A percentile compares a stretch with the other conserved stretches of the same genome.
phyloP scores from a whole-genome alignment of 2,329 filamentous ascomycete species.

The Diaporthe sp. region DNA sequence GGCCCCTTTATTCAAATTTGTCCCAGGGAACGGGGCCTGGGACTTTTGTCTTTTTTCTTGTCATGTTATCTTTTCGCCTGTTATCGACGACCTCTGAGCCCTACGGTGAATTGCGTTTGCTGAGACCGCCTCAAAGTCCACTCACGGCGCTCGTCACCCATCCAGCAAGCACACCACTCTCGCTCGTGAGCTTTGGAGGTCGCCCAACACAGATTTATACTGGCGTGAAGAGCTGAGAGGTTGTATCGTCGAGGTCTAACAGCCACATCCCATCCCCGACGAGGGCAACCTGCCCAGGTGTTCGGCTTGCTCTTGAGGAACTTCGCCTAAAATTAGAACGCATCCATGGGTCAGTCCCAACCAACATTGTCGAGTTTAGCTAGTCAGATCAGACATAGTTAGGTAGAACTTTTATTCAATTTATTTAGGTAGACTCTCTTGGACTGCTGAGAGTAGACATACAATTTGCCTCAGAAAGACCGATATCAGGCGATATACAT shows the following conservation, averaged over 20 bases:
- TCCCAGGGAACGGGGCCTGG: background rate
- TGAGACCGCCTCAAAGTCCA: background rate
- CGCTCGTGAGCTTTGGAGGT: background rate
- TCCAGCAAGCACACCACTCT: background rate
- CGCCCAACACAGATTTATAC: background rate
- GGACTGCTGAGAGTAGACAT: background rate
- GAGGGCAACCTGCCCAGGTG: background rate
- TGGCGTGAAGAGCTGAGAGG: background rate
- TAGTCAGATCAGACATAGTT: conserved; percentile 7
- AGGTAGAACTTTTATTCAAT: conserved; percentile 3
- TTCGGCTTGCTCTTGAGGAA: background rate
- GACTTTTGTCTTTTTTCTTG: background rate
- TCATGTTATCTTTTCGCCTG: background rate
- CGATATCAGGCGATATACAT: background rate
- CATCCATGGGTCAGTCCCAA: conserved; percentile 16
- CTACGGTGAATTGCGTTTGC: background rate
- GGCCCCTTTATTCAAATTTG: too few relatives aligned
- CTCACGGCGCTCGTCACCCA: background rate
- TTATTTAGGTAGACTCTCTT: background rate
- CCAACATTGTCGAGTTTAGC: background rate
- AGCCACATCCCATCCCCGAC: background rate
- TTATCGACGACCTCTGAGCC: background rate
- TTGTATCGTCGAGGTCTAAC: background rate
- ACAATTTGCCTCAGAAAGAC: background rate
- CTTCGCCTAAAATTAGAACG: conserved; percentile 7